A percentile compares a stretch with the other conserved stretches of the same genome.
Conservation (phyloP, 768 basidiomycete species). For the Gelatoporia subvermispora region DNA sequence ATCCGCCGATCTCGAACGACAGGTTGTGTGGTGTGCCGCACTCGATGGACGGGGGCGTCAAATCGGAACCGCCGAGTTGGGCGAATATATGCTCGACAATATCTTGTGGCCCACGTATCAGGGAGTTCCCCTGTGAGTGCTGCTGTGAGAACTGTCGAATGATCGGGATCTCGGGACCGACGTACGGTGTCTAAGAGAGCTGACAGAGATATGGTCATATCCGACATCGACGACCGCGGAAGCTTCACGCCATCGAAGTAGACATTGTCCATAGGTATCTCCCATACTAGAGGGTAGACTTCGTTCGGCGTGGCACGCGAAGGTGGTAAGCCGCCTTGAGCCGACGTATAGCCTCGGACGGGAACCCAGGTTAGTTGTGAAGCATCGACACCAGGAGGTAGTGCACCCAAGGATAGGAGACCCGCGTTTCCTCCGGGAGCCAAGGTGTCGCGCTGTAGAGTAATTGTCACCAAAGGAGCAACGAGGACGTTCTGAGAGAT, state of each 20-base stretch:
- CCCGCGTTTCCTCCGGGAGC: constrained; percentile 68
- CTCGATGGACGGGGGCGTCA: constrained; percentile 32
- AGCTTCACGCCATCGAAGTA: constrained; percentile 62
- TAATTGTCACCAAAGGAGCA: constrained; percentile 42
- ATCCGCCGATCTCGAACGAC: constrained; percentile 64
- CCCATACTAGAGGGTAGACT: constrained; percentile 47
- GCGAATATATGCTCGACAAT: constrained; percentile 45
- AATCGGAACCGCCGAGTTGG: constrained; percentile 31
- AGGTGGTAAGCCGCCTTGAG: constrained; percentile 49
- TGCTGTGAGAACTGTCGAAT: background rate
- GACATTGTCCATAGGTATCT: constrained; percentile 65
- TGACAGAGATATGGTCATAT: constrained; percentile 47
- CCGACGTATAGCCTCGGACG: constrained; percentile 48
- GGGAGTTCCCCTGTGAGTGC: constrained; percentile 58
- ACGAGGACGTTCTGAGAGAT: constrained; percentile 31
- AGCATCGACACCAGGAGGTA: constrained; percentile 46
- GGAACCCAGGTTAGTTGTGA: constrained; percentile 61
- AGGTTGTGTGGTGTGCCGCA: constrained; percentile 61
- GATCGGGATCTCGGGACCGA: constrained; percentile 4
- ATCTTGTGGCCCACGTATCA: constrained; percentile 70
- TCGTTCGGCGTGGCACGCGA: constrained; percentile 56
- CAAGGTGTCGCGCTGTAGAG: constrained; percentile 65
- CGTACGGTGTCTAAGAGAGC: constrained; percentile 70
- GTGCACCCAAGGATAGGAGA: constrained; percentile 58
- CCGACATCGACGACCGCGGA: constrained; percentile 48